Evolutionary conservation across 164 flowering plant genomes (phyloP).

Genomic region (Chimonanthus praecox): DNA sequence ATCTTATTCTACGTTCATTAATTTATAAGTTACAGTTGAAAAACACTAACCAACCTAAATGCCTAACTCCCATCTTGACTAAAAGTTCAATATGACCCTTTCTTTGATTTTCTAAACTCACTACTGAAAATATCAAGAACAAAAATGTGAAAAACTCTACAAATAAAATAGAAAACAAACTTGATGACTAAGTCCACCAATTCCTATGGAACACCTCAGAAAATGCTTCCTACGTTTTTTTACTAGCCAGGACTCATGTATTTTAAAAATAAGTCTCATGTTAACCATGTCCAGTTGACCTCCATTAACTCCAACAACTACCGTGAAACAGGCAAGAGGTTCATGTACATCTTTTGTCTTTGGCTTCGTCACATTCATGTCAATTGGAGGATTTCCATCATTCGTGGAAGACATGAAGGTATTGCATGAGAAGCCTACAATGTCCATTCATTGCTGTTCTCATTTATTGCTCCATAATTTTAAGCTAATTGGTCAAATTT

Average conservation of each 20-base stretch:
- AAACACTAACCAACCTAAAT: background rate
- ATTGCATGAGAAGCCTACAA: background rate
- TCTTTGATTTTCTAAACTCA: background rate
- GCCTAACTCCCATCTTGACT: background rate
- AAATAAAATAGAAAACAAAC: background rate
- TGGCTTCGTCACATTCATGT: constrained; percentile 96
- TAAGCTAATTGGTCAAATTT: background rate
- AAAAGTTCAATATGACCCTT: background rate
- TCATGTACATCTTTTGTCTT: constrained; percentile 88
- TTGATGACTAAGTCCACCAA: background rate
- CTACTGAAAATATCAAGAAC: background rate
- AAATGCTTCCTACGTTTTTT: no score
- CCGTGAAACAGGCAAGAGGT: constrained; percentile 74
- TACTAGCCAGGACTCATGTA: background rate
- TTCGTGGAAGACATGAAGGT: constrained; percentile 99
- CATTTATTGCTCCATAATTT: background rate
- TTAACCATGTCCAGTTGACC: background rate
- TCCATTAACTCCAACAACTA: background rate
- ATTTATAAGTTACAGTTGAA: no score
- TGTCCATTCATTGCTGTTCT: background rate
- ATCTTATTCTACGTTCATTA: no score
- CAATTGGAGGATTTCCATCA: constrained; percentile 96
- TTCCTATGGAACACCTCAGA: background rate
- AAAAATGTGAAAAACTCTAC: background rate
- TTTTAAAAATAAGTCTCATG: background rate